Base-by-base conservation (phyloP, 441 rosid genomes). In the Macaranga tanarius region DNA sequence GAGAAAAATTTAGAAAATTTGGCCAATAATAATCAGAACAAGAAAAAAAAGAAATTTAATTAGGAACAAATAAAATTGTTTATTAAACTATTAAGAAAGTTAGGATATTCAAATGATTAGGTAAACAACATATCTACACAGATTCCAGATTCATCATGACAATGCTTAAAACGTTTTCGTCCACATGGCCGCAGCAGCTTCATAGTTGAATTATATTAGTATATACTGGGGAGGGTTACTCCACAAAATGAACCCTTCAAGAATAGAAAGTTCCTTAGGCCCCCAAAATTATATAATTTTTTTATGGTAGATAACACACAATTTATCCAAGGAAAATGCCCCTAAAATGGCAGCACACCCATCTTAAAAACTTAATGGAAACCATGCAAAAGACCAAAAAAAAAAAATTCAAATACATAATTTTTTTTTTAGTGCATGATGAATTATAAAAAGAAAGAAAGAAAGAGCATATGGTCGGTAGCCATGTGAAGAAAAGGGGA, bases 401-500 rank as follows among this genome's bases (percentile, higher is more conserved):
- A 50, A 52, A 7, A 52, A 16, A 26, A 28, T 7, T 2, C 7
- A 25, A n/a, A 7, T 26, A 7, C 44, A 59, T 31, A 26, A 4
- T 19, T 17, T 15, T 55, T 20, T 55, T 55, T 9, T 20, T n/a
- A 55, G 20, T 61, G 47, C 65, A 11, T 28, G n/a, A 17, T 34
- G 22, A 10, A 62, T 31, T 34, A 34, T 26, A 28, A 44, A 45
- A 34, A 61, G 13, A 45, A 16, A 16, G 6, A 12, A 10, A 7
- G 20, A 28, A 28, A 28, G 34, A 28, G 34, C 38, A 31, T 23
- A 58, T 40, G 15, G 73, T 31, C 47, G 74, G 31, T 19, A 25
- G 25, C 61, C 75, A 71, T 71, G 75, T 71, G 75, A 62, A 62
- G 50, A n/a, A 45, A 4, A 5, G 22, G 15, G 16, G 10, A 70